These are phyloP conservation scores for Diplocarpon rosae DNA, from an alignment of 2,329 filamentous ascomycete species.

Conservation along the genomic window DNA sequence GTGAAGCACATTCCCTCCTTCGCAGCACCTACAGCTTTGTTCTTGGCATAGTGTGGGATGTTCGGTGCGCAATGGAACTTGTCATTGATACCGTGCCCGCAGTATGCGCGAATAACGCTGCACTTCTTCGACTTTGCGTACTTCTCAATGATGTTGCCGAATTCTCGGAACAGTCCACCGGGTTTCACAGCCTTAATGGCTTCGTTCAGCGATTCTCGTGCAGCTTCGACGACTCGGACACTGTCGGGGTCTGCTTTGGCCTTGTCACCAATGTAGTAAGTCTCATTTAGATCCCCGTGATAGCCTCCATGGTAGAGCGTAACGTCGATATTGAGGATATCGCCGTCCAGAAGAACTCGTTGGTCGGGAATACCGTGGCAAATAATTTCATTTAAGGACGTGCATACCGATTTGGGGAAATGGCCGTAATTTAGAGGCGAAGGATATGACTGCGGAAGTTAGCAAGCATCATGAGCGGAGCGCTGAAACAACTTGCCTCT, in stretches of 20 bases:
- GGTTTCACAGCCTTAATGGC: conserved; percentile 89
- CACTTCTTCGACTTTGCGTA: conserved; percentile 77
- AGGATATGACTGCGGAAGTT: conserved; percentile 63
- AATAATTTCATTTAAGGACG: conserved; percentile 92
- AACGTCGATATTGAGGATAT: conserved; percentile 95
- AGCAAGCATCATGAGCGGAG: conserved; percentile 6
- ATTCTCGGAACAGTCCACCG: conserved; percentile 83
- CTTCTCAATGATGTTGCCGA: conserved; percentile 92
- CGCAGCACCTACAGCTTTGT: conserved; percentile 89
- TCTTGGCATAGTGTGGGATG: conserved; percentile 95
- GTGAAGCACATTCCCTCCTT: conserved; percentile 98
- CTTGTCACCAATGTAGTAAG: conserved; percentile 91
- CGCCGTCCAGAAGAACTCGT: conserved; percentile 75
- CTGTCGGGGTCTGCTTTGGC: conserved; percentile 74
- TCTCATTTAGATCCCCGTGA: conserved; percentile 95
- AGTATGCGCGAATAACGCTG: conserved; percentile 91
- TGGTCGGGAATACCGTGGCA: conserved; percentile 97
- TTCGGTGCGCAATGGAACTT: conserved; percentile 91
- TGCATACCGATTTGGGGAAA: conserved; percentile 97
- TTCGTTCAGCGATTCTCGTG: conserved; percentile 80
- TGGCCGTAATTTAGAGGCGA: conserved; percentile 91
- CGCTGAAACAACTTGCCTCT: conserved; percentile 50
- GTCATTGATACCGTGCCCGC: conserved; percentile 88
- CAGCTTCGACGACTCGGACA: conserved; percentile 81
- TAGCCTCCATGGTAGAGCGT: conserved; percentile 90